These are phyloP conservation scores for Patellaria atrata DNA, from an alignment of 495 filamentous ascomycete species.

Conservation along the genomic window DNA sequence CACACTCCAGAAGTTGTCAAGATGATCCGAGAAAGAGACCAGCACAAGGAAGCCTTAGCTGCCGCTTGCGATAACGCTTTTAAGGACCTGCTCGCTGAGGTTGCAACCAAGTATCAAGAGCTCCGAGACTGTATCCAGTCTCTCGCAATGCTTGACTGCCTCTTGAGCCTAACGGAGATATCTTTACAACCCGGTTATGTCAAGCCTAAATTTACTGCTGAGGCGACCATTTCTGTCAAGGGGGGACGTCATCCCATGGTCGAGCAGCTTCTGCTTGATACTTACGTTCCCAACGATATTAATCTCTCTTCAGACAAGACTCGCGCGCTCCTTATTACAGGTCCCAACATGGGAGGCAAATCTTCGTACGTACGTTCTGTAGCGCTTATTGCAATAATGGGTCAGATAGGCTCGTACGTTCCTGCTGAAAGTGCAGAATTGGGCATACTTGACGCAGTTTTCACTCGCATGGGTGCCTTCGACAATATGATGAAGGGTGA, in stretches of 20 bases:
- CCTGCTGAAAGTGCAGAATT: conserved; percentile 61
- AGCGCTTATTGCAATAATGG: conserved; percentile 84
- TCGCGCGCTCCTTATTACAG: conserved; percentile 75
- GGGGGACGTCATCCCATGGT: conserved; percentile 91
- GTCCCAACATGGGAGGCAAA: conserved; percentile 98
- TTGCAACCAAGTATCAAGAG: conserved; percentile 70
- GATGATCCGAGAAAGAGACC: conserved; percentile 77
- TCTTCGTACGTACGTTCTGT: conserved; percentile 86
- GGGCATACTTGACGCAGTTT: conserved; percentile 78
- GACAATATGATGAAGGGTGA: conserved; percentile 96
- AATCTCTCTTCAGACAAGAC: conserved; percentile 46
- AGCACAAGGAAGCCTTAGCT: conserved; percentile 84
- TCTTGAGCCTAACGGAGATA: conserved; percentile 72
- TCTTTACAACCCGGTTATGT: conserved; percentile 77
- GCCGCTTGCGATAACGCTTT: conserved; percentile 90
- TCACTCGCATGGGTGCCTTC: conserved; percentile 91
- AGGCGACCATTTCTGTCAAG: conserved; percentile 53
- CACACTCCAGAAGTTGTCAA: conserved; percentile 82
- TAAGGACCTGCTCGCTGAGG: conserved; percentile 46
- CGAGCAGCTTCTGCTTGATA: conserved; percentile 71
- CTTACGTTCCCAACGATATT: conserved; percentile 88
- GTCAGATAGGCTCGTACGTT: conserved; percentile 88
- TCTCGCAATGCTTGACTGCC: conserved; percentile 78
- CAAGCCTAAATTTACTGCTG: conserved; percentile 66
- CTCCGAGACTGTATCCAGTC: conserved; percentile 79